Base-by-base conservation (phyloP, 1,139 yeast species). In the Debaryomyces coudertii region DNA sequence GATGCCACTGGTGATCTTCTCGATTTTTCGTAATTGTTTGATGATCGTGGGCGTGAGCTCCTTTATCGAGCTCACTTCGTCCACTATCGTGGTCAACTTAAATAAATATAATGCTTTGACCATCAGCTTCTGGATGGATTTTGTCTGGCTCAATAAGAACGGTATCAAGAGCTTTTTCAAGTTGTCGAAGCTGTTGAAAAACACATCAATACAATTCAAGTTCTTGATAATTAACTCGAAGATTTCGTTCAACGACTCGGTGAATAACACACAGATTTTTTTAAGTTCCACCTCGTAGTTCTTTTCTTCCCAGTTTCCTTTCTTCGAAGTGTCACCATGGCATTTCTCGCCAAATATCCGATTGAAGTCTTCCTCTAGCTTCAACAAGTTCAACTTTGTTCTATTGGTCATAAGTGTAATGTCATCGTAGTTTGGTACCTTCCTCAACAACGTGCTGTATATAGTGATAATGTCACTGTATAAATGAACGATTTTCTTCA, bases 371-470 rank as follows among this genome's bases (percentile, higher is more conserved):
- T 61, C 59, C 48, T 75, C 80, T 36, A 73, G 52, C 40, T 55
- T 55, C 35, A 60, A 46, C 34, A 72, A 43, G 6, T 56, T 51
- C 23, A 53, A 31, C 47, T 61, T 62, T n/a, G 68, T 61, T 22
- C 53, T 51, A 42, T 54, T 51, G 3, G 76, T 57, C 68, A 73
- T 65, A n/a, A 48, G 24, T 4, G 77, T 69, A 42, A 75, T 57
- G 53, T 75, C 79, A 41, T 73, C 77, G 49, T 72, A 73, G 49
- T 71, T 61, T 20, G 76, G 74, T 22, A 75, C 65, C 52, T 75
- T 75, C 42, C 61, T 56, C 35, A 75, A 57, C 36, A 75, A 59
- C 11, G 78, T 71, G 40, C 71, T 57, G 55, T 74, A 75, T 23
- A 74, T 73, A 46, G 71, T 69, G 37, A 73, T 56, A 38, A 71